Evolutionary conservation across 768 basidiomycete species (phyloP), one percentile per base, ranked within the genome.

Genomic region (Serendipita vermifera): DNA sequence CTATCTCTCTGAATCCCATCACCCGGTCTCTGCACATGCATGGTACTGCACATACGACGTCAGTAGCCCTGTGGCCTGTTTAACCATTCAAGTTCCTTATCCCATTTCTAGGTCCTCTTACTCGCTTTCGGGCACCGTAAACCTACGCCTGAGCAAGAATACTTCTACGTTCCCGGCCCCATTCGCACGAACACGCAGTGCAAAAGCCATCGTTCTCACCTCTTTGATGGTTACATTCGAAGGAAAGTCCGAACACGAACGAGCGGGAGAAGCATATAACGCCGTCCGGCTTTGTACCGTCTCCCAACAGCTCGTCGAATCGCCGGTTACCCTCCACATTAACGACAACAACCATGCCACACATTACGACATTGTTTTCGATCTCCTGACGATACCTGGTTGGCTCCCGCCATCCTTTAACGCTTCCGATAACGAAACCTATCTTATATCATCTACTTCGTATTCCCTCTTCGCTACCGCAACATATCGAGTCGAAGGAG

Each of bases 151-250:
- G 26, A 41, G n/a, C 14, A 29, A 4, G n/a, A 15, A n/a, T 29
- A 51, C 46, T 17, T 26, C 14, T 13, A 7, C 46, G 22, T 22
- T 22, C 11, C 40, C 17, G 15, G 15, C 17, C 5, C 1, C 39
- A 41, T n/a, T 5, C 17, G 39, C 15, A n/a, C n/a, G n/a, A n/a
- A n/a, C n/a, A n/a, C n/a, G n/a, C n/a, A n/a, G n/a, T n/a, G n/a
- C n/a, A n/a, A n/a, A n/a, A n/a, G n/a, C n/a, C n/a, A n/a, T 51
- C 29, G 65, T 83, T 4, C 75, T 91, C 17, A 77, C 80, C 60
- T 90, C 87, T 2, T 71, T 94, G 36, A 69, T 73, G 39, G 65
- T 96, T 61, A 81, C 78, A 3, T 88, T 96, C 57, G 90, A 94
- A 63, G 91, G 91, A 26, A 88, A 91, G 68, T 76, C 81, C 17